Evolutionary conservation across 257 asterid genomes (phyloP).

Genomic region (Petunia secreta): DNA sequence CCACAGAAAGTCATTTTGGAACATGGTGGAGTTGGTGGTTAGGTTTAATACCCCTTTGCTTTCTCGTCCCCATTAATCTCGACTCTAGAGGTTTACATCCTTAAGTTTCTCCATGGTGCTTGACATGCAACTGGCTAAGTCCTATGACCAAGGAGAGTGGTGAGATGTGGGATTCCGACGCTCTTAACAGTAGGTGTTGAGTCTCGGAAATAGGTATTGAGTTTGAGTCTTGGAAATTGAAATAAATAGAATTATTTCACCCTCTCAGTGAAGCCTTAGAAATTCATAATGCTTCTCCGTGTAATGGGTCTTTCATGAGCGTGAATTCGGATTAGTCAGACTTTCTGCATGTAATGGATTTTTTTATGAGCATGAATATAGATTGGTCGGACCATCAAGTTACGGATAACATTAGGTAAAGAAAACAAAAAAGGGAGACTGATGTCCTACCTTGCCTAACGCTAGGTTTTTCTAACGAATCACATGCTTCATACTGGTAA

Average conservation of each 20-base stretch:
- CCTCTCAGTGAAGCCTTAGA: not conserved
- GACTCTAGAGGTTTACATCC: not conserved
- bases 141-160: not conserved
- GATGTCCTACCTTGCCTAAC: constrained; percentile 13
- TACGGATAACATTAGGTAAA: not conserved
- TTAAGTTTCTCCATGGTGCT: not conserved
- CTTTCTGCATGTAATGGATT: not conserved
- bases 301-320: not conserved
- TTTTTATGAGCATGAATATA: no score
- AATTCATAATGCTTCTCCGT: not conserved
- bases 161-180: not conserved
- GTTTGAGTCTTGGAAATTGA: not conserved
- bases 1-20: not conserved
- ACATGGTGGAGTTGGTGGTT: not conserved
- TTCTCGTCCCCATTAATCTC: not conserved
- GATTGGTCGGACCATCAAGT: not conserved
- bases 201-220: not conserved
- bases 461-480: not conserved
- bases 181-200: no score
- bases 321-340: not conserved
- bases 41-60: not conserved
- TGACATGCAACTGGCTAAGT: not conserved
- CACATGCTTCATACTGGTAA: not conserved
- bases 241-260: not conserved
- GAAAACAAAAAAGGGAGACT: not conserved